Conservation (phyloP, 1,139 yeast genomes). For the Taiozyma onychis region DNA sequence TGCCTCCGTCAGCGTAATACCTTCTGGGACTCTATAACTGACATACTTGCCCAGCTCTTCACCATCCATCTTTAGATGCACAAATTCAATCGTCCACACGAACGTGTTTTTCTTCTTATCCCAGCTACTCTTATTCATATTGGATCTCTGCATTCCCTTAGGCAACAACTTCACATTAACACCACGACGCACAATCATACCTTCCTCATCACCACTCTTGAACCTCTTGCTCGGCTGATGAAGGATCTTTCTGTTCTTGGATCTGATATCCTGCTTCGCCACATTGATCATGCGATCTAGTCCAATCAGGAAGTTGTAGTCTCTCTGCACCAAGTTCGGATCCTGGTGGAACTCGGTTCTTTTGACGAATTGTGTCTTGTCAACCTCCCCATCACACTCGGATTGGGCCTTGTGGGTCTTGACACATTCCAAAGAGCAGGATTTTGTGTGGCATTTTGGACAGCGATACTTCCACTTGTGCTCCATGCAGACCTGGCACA, state of each 20-base stretch:
- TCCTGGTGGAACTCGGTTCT: constrained; percentile 30
- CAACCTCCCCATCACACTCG: constrained; percentile 64
- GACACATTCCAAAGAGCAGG: constrained; percentile 73
- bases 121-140: constrained; percentile 64
- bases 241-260: constrained; percentile 26
- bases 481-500: constrained; percentile 48
- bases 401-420: constrained; percentile 58
- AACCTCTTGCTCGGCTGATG: constrained; percentile 3
- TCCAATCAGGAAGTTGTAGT: constrained; percentile 67
- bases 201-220: neutral
- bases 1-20: constrained; percentile 7
- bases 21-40: constrained; percentile 17
- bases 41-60: constrained; percentile 6
- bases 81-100: constrained; percentile 82
- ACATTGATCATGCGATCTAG: constrained; percentile 54
- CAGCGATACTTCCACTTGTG: constrained; percentile 63
- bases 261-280: constrained; percentile 43
- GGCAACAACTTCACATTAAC: constrained; percentile 53
- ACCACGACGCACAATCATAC: constrained; percentile 35
- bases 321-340: constrained; percentile 58
- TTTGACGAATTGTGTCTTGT: constrained; percentile 51
- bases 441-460: constrained; percentile 65
- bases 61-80: constrained; percentile 31
- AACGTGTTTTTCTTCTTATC: constrained; percentile 58
- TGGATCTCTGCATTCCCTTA: constrained; percentile 69